Conservation (phyloP, 2,329 filamentous ascomycete genomes). For the Cryphonectria carpinicola region DNA sequence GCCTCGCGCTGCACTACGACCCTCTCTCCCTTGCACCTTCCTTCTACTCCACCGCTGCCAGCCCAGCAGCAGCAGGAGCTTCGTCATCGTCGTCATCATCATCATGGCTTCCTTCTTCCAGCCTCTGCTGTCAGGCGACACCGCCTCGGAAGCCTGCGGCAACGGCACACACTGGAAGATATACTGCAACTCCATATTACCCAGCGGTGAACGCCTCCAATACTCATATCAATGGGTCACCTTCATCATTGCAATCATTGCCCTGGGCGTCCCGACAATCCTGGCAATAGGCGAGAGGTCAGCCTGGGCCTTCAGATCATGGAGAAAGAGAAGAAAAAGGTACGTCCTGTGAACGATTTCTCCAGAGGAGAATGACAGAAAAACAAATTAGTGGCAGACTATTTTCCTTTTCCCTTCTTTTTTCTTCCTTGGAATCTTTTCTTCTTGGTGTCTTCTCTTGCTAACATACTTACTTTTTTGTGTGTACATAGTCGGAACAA, state of each 20-base stretch:
- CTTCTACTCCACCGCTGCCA: background rate
- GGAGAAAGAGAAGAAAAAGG: constrained; percentile 27
- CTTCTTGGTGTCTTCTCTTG: background rate
- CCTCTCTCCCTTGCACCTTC: background rate
- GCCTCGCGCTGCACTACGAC: constrained; percentile 10
- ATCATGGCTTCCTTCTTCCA: constrained; percentile 43
- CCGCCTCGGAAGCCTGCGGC: constrained; percentile 33
- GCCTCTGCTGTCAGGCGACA: constrained; percentile 36
- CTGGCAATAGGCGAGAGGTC: constrained; percentile 24
- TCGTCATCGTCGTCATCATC: background rate
- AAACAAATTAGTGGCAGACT: background rate
- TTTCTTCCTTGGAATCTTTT: no score
- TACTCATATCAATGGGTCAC: constrained; percentile 37
- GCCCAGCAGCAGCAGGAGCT: constrained; percentile 3
- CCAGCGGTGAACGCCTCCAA: constrained; percentile 31
- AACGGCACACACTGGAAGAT: constrained; percentile 30
- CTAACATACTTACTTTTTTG: constrained; percentile 11
- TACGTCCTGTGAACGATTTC: background rate
- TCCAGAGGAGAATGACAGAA: background rate
- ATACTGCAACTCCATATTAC: constrained; percentile 39
- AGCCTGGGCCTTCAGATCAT: constrained; percentile 9
- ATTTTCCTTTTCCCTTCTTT: no score
- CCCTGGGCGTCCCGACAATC: constrained; percentile 33
- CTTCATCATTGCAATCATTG: constrained; percentile 34
- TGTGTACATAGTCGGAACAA: constrained; percentile 15